phyloP scores from a whole-genome alignment of 2,329 filamentous ascomycete species.

The Venturia effusa region DNA sequence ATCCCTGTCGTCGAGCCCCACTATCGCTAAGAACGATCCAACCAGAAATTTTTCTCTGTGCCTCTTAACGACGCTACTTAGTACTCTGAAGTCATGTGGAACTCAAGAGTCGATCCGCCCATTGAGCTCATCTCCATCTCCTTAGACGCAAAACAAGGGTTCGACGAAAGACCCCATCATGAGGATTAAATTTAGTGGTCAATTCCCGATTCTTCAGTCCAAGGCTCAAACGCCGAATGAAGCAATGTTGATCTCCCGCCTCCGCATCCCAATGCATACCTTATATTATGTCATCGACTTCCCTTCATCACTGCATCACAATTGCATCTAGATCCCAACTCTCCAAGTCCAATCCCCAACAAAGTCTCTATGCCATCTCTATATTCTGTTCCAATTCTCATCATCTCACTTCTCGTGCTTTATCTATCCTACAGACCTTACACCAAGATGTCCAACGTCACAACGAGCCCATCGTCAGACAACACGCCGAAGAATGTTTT shows the following conservation, averaged over 20 bases:
- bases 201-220: not conserved
- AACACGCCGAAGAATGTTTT: conserved; percentile 5
- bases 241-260: not conserved
- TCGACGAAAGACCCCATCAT: too few species aligned
- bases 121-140: too few species aligned
- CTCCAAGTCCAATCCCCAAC: not conserved
- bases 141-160: too few species aligned
- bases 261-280: not conserved
- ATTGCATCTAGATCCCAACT: not conserved
- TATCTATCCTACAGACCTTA: not conserved
- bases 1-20: too few species aligned
- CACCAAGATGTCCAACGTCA: not conserved
- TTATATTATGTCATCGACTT: conserved; percentile 1
- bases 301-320: not conserved
- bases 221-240: not conserved
- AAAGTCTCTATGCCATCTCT: not conserved
- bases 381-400: not conserved
- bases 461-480: not conserved
- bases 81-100: too few species aligned
- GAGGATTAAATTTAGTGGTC: not conserved
- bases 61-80: too few species aligned
- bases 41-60: too few species aligned
- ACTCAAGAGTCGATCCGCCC: too few species aligned
- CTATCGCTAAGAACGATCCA: too few species aligned
- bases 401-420: not conserved